Percentiles rank a stretch among this genome's conserved stretches.
Evolutionary conservation across 2,329 filamentous ascomycete species (phyloP).

Genomic region (Fusarium duplospermum): DNA sequence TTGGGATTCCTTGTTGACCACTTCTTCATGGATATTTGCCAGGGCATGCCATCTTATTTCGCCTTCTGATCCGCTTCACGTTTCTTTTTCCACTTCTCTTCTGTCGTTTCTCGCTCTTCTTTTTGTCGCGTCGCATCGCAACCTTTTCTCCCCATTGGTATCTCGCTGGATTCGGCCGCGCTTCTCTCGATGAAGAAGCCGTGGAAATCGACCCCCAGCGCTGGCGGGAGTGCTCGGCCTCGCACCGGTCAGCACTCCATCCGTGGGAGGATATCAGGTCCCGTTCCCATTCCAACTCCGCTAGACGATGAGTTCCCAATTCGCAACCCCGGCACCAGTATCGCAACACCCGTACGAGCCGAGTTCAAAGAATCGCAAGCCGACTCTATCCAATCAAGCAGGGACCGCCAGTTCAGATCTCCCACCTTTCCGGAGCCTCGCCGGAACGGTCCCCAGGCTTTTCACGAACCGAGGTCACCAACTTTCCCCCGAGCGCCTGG

Average conservation of each 20-base stretch:
- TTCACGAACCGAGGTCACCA: constrained; percentile 23
- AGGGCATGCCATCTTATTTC: constrained; percentile 27
- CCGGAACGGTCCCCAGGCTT: constrained; percentile 16
- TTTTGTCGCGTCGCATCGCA: constrained; percentile 16
- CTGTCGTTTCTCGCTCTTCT: constrained; percentile 18
- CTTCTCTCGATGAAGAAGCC: constrained; percentile 53
- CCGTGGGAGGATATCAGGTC: constrained; percentile 70
- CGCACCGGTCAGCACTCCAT: constrained; percentile 58
- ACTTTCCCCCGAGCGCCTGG: constrained; percentile 19
- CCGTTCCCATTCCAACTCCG: constrained; percentile 65
- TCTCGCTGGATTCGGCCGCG: neutral
- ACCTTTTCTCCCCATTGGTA: constrained; percentile 6
- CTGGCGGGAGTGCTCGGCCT: constrained; percentile 42
- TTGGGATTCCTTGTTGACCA: constrained; percentile 34
- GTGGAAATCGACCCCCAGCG: constrained; percentile 58
- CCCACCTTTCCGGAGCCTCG: constrained; percentile 34
- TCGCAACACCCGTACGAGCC: constrained; percentile 48
- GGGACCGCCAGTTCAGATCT: constrained; percentile 24
- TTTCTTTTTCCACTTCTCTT: constrained; percentile 22
- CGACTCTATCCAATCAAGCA: constrained; percentile 16
- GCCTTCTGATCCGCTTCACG: constrained; percentile 25
- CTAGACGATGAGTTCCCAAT: constrained; percentile 67
- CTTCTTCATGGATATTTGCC: constrained; percentile 40
- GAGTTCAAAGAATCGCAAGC: constrained; percentile 38
- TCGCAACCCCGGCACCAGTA: constrained; percentile 54